Percentiles rank a stretch among this genome's conserved stretches.
phyloP scores from a whole-genome alignment of 495 filamentous ascomycete genomes.

The Penicillium samsonianum region DNA sequence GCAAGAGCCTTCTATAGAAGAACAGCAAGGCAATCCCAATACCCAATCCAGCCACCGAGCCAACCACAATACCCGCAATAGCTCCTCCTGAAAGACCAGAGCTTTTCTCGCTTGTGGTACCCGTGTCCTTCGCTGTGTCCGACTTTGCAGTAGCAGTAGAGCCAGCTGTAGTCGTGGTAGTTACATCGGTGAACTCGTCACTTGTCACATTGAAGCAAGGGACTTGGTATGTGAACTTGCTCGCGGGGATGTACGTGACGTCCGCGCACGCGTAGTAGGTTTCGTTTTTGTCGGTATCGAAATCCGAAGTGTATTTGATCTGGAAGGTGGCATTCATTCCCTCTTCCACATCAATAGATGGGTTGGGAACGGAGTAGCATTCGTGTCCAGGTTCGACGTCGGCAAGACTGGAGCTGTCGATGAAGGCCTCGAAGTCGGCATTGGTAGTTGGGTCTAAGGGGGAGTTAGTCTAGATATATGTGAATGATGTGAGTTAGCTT shows the following conservation, averaged over 20 bases:
- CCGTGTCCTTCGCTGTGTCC: not conserved
- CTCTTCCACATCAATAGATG: constrained; percentile 33
- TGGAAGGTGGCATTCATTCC: constrained; percentile 56
- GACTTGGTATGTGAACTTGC: constrained; percentile 39
- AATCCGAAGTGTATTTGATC: constrained; percentile 48
- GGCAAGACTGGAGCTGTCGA: constrained; percentile 26
- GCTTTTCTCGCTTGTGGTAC: not conserved
- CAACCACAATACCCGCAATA: constrained; percentile 52
- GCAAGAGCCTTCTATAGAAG: not conserved
- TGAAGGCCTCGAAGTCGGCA: constrained; percentile 43
- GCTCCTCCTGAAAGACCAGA: constrained; percentile 42
- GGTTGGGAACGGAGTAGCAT: constrained; percentile 49
- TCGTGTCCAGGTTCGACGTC: constrained; percentile 50
- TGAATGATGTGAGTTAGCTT: constrained; percentile 12
- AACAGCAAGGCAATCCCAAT: constrained; percentile 19
- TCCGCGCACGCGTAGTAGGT: constrained; percentile 56
- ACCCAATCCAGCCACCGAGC: constrained; percentile 39
- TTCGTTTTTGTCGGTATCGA: constrained; percentile 45
- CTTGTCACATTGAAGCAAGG: constrained; percentile 54
- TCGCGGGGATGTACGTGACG: constrained; percentile 46
- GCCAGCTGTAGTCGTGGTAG: constrained; percentile 6
- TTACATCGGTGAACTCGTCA: constrained; percentile 14
- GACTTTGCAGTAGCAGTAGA: constrained; percentile 7
- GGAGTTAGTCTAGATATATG: constrained; percentile 5
- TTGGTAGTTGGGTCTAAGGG: constrained; percentile 41